Base-by-base conservation (phyloP, 768 basidiomycete species). In the Mycena rebaudengoi region DNA sequence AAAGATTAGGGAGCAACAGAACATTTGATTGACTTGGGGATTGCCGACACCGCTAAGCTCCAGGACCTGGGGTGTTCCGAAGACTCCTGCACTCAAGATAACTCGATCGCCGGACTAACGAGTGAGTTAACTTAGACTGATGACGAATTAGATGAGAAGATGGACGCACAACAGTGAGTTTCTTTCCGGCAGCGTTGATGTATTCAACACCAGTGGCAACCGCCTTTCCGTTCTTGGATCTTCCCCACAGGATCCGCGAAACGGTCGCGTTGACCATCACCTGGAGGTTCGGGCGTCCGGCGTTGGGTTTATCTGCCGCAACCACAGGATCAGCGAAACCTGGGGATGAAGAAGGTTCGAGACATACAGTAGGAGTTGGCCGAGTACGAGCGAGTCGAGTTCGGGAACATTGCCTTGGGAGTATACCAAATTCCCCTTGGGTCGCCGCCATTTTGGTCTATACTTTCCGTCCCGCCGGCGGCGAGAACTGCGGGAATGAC, bases 1-100 rank as follows among this genome's bases (percentile, higher is more conserved):
- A 41, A 44, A 52, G 25, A 40, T 52, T 39, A 16, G 35, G 25
- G 51, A 37, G 28, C 30, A 23, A 37, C 52, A 45, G 7, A 48
- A 44, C 21, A 52, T 45, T 51, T 26, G 37, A 23, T 39, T 43
- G 23, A 44, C 43, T 33, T 54, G 25, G 13, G 41, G 50, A 41
- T 52, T 33, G 32, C 86, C 86, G 59, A 88, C 30, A 8, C 71
- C 71, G 18, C 71, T 70, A 30, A 69, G 62, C 51, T 62, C 35
- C 16, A 73, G 51, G 35, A 73, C 59, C 14, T 70, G 66, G 30
- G 71, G 71, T 11, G 71, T 70, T 28, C 54, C 57, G 56, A 69
- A 60, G 26, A 62, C 37, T 13, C 70, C 71, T n/a, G 60, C 71
- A 18, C 69, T 65, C 28, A 73, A 50, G 33, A 72, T 67, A 41